These are phyloP conservation scores for Coemansia sp. DNA, from an alignment of 192 early-diverging fungal species.

Conservation along the genomic window DNA sequence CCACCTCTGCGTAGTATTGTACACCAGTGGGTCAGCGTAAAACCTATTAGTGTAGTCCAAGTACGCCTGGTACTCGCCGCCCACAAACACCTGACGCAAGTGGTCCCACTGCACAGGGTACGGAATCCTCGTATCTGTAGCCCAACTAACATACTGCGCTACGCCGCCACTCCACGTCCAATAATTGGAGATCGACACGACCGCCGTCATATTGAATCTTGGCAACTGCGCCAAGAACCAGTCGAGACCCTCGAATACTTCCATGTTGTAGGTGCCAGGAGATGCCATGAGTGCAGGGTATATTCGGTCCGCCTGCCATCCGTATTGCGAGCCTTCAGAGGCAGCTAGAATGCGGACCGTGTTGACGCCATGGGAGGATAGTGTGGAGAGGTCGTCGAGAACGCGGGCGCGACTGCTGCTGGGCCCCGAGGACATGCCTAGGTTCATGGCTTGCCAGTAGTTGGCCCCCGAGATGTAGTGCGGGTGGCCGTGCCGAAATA, in stretches of 20 bases:
- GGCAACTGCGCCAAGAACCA: conserved; percentile 63
- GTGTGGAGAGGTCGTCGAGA: conserved; percentile 55
- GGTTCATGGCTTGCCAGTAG: conserved; percentile 80
- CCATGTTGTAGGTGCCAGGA: conserved; percentile 62
- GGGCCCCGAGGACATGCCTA: conserved; percentile 52
- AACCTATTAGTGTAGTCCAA: conserved; percentile 59
- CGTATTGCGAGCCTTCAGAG: conserved; percentile 62
- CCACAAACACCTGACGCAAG: conserved; percentile 17
- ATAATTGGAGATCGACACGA: conserved; percentile 64
- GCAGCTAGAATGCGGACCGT: conserved; percentile 67
- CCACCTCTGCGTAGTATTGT: conserved; percentile 32
- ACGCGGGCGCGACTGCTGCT: conserved; percentile 62
- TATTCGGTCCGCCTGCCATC: conserved; percentile 62
- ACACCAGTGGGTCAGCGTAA: conserved; percentile 47
- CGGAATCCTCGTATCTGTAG: conserved; percentile 59
- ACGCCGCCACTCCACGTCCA: conserved; percentile 78
- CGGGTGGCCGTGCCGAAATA: conserved; percentile 31
- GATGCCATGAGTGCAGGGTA: conserved; percentile 61
- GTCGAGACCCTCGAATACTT: conserved; percentile 66
- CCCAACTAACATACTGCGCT: conserved; percentile 69
- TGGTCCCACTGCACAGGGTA: conserved; percentile 61
- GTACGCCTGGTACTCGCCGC: conserved; percentile 51
- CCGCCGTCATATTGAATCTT: conserved; percentile 61
- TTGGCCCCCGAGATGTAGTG: conserved; percentile 64
- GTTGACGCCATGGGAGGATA: conserved; percentile 61